Conservation (phyloP, 371 early-diverging fungal genomes). For the Lichtheimia ramosa region DNA sequence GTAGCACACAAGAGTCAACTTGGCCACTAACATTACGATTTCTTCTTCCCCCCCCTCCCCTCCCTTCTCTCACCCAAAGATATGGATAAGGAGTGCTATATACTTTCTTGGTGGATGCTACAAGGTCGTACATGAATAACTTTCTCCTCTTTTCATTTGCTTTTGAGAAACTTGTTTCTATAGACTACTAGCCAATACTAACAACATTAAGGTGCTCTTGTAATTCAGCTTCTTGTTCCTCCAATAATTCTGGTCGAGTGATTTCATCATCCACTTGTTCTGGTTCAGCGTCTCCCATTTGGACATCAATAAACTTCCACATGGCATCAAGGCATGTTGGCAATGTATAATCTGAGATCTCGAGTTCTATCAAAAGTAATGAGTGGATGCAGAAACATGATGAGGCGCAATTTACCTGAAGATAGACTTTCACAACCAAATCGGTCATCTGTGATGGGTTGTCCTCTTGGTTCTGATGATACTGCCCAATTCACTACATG, state of each 20-base stretch:
- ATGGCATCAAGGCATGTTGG: slow-evolving; percentile 32
- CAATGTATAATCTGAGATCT: slow-evolving; percentile 39
- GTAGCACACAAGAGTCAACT: too few species aligned
- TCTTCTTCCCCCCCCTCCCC: too few species aligned
- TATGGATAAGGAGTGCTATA: too few species aligned
- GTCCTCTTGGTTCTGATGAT: slow-evolving; percentile 22
- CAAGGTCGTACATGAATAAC: too few species aligned
- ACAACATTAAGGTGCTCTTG: slow-evolving; percentile 23
- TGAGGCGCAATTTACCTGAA: slow-evolving; percentile 20
- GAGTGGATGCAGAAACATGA: background rate
- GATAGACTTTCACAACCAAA: slow-evolving; percentile 39
- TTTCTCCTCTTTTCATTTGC: too few species aligned
- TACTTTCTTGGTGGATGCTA: too few species aligned
- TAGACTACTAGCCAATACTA: slow-evolving; percentile 9
- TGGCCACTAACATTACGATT: too few species aligned
- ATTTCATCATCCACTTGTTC: slow-evolving; percentile 17
- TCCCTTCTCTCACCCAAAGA: too few species aligned
- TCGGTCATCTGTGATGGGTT: slow-evolving; percentile 27
- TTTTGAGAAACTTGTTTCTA: too few species aligned
- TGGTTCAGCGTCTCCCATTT: slow-evolving; percentile 35
- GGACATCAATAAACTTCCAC: slow-evolving; percentile 30
- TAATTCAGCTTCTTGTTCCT: slow-evolving; percentile 29
- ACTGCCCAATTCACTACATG: slow-evolving; percentile 33
- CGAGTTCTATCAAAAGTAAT: slow-evolving; percentile 20
- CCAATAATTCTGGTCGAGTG: slow-evolving; percentile 9